Percentiles rank a stretch among this genome's conserved stretches.
phyloP scores from a whole-genome alignment of 2,329 filamentous ascomycete species.

The Fusarium sp. region DNA sequence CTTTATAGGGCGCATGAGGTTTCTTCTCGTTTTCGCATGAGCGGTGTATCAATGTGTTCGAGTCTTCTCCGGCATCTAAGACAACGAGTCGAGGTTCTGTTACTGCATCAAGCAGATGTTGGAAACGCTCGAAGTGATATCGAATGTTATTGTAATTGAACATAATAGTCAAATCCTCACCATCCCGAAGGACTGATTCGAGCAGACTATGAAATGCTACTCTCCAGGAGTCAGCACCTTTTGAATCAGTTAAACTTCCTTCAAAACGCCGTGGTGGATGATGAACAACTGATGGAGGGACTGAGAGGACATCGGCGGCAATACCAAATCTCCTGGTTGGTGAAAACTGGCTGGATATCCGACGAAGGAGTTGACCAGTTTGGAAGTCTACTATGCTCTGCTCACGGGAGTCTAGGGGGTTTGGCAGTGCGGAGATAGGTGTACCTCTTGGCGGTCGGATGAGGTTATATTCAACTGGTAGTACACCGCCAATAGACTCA shows the following conservation, averaged over 20 bases:
- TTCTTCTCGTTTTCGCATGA: conserved; percentile 16
- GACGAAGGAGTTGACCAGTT: conserved; percentile 59
- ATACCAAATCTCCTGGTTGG: conserved; percentile 63
- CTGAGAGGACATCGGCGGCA: conserved; percentile 45
- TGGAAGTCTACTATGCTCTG: conserved; percentile 59
- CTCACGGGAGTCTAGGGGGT: conserved; percentile 52
- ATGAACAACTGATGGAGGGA: conserved; percentile 33
- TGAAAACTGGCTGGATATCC: conserved; percentile 58
- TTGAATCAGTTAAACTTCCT: conserved; percentile 42
- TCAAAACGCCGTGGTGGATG: conserved; percentile 37
- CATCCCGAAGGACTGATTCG: conserved; percentile 69
- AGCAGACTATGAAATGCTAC: conserved; percentile 68
- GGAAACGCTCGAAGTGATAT: conserved; percentile 62
- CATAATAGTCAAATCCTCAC: conserved; percentile 69
- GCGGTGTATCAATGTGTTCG: conserved; percentile 61
- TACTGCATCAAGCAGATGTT: conserved; percentile 65
- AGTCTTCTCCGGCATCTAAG: conserved; percentile 64
- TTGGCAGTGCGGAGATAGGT: conserved; percentile 53
- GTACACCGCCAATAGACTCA: conserved; percentile 47
- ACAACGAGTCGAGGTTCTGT: conserved; percentile 64
- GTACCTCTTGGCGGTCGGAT: conserved; percentile 55
- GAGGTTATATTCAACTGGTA: conserved; percentile 58
- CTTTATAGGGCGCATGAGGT: background rate
- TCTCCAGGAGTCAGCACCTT: conserved; percentile 61
- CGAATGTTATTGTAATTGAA: conserved; percentile 69